Evolutionary conservation across 805 yeast species (phyloP), one percentile per base, ranked within the genome.

Genomic region (Candida anglica): DNA sequence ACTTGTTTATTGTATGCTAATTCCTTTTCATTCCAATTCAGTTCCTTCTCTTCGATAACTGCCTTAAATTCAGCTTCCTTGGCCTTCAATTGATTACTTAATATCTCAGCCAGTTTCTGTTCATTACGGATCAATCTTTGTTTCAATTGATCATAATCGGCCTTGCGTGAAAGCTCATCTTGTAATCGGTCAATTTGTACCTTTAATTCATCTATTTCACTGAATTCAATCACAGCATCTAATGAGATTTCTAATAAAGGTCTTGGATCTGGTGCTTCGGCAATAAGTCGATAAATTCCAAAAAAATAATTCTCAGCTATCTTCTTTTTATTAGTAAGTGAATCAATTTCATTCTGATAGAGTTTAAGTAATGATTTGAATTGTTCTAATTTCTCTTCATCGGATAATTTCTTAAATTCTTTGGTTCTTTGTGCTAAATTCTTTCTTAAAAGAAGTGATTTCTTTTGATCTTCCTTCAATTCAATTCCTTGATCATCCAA

Each of bases 211-310:
- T 69, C 71, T 5, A 72, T 60, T 33, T 84, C 86, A 15, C 71
- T 64, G 1, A 71, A 65, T 14, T 74, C 71, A 3, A 71, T 56
- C 6, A 82, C 75, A 4, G 86, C 74, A 32, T 80, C 86, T 18
- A 84, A 52, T 1, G 89, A 76, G 24, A 78, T 71, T 46, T 83
- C 84, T 38, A 91, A 61, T 27, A 89, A 57, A 4, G 95, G 94
- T 41, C 73, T 76, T 1, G 98, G 98, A 60, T 91, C 97, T 0
- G 97, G 97, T 0, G 94, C 89, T 54, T 89, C 96, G 4, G 88
- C 86, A 4, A 91, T 62, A 11, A 77, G 67, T 36, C 86, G 67
- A 62, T 91, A 91, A 15, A 86, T 67, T 14, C 79, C 77, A 53
- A 88, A 75, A 49, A 93, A 82, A 19, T 79, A 70, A 24, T 71